Conservation (phyloP, 768 basidiomycete genomes). For the Pulveroboletus ravenelii region DNA sequence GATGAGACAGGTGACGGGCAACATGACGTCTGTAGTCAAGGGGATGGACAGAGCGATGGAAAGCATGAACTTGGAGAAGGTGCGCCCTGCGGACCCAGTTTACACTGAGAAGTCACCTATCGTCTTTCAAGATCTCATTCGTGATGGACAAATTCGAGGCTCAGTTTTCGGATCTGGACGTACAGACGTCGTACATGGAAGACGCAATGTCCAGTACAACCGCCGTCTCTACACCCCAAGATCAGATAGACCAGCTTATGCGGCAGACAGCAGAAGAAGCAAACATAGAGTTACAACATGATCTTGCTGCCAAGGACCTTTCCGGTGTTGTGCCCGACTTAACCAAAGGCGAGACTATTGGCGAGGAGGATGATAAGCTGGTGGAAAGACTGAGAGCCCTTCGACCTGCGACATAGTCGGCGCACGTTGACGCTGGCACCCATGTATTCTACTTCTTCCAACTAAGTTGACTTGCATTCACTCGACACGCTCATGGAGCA, state of each 20-base stretch:
- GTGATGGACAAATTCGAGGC: constrained; percentile 99
- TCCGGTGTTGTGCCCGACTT: constrained; percentile 54
- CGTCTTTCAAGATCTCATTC: constrained; percentile 70
- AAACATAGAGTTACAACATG: constrained; percentile 91
- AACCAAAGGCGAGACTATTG: constrained; percentile 44
- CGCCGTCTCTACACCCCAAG: constrained; percentile 90
- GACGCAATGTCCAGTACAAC: constrained; percentile 92
- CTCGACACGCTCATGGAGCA: not conserved
- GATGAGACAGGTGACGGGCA: constrained; percentile 94
- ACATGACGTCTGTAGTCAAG: constrained; percentile 93
- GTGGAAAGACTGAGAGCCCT: constrained; percentile 87
- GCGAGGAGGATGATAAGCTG: constrained; percentile 76
- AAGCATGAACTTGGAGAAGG: constrained; percentile 96
- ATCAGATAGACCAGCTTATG: constrained; percentile 91
- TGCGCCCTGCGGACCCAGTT: constrained; percentile 35
- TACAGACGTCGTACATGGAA: constrained; percentile 98
- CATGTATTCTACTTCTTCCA: constrained; percentile 10
- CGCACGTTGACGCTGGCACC: not conserved
- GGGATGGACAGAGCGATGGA: constrained; percentile 99
- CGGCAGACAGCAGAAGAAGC: constrained; percentile 96
- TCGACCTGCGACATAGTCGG: constrained; percentile 60
- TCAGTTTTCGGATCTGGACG: constrained; percentile 95
- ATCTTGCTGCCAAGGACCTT: constrained; percentile 65
- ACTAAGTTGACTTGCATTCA: not conserved
- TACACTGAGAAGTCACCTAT: not conserved